Evolutionary conservation across 257 asterid species (phyloP).

Genomic region (Nicotiana undulata): DNA sequence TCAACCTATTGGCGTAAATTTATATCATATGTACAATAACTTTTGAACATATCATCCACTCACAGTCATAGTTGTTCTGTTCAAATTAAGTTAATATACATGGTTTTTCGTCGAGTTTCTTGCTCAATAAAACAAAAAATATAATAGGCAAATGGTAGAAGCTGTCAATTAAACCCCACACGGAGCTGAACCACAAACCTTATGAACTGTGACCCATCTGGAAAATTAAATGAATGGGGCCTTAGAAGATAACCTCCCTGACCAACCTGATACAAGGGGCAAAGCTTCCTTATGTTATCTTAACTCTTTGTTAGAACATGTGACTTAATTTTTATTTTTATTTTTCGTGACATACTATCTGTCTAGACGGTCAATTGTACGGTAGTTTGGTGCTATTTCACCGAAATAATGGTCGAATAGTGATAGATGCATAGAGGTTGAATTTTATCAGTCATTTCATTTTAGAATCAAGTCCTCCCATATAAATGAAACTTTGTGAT

Average conservation of each 20-base stretch:
- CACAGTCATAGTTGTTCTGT: background rate
- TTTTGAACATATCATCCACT: background rate
- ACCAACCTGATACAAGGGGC: background rate
- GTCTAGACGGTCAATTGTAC: background rate
- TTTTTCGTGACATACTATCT: background rate
- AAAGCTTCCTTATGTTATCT: background rate
- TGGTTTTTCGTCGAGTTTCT: background rate
- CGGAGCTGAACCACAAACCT: slow-evolving; percentile 10
- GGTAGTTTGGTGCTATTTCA: background rate
- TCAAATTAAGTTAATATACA: background rate
- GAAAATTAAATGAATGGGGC: slow-evolving; percentile 10
- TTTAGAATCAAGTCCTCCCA: background rate
- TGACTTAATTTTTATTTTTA: background rate
- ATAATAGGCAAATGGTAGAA: background rate
- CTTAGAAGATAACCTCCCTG: background rate
- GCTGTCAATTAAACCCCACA: slow-evolving; percentile 11
- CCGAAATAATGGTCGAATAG: background rate
- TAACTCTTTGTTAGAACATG: background rate
- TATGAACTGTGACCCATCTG: slow-evolving; percentile 13
- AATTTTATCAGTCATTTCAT: background rate
- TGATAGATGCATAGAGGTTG: background rate
- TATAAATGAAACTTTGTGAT: background rate
- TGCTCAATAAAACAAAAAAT: background rate
- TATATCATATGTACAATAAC: background rate
- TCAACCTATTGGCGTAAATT: background rate